A percentile compares a stretch with the other conserved stretches of the same genome.
Evolutionary conservation across 305 asterid species (phyloP).

Genomic region (Plantago lanceolata): DNA sequence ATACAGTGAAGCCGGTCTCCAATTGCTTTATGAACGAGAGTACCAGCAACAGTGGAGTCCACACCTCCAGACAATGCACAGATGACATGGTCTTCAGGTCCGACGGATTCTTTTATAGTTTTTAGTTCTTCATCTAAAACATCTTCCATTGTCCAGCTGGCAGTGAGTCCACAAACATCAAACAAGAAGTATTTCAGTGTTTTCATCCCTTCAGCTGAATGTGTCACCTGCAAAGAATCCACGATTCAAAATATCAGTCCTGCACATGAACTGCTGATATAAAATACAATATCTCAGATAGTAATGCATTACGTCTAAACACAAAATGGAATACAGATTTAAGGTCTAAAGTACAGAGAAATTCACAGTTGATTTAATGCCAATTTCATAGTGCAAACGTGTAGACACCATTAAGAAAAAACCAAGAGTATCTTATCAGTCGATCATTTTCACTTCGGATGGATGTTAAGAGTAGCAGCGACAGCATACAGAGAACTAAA

Average conservation of each 20-base stretch:
- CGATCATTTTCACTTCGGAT: too few relatives aligned
- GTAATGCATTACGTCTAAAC: not conserved
- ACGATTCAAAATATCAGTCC: not conserved
- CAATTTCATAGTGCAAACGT: too few relatives aligned
- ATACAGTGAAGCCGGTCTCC: slow-evolving; percentile 95
- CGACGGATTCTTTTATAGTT: slow-evolving; percentile 53
- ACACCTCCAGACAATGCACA: slow-evolving; percentile 98
- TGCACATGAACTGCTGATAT: too few relatives aligned
- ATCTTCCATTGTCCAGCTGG: slow-evolving; percentile 85
- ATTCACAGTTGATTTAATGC: too few relatives aligned
- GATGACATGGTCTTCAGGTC: slow-evolving; percentile 75
- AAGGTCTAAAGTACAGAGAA: too few relatives aligned
- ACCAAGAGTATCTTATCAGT: too few relatives aligned
- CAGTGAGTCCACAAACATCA: slow-evolving; percentile 63
- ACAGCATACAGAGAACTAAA: too few relatives aligned
- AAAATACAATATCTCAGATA: not conserved
- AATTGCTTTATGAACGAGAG: slow-evolving; percentile 86
- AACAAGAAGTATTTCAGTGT: slow-evolving; percentile 66
- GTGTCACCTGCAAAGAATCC: slow-evolving; percentile 62
- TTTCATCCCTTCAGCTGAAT: slow-evolving; percentile 89
- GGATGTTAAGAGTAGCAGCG: too few relatives aligned
- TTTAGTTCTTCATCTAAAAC: slow-evolving; percentile 77
- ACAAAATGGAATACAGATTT: too few relatives aligned
- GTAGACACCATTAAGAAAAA: too few relatives aligned
- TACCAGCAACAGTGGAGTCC: slow-evolving; percentile 97